These are phyloP conservation scores for Umbellularia californica DNA, from an alignment of 164 flowering plant species.

Conservation along the genomic window DNA sequence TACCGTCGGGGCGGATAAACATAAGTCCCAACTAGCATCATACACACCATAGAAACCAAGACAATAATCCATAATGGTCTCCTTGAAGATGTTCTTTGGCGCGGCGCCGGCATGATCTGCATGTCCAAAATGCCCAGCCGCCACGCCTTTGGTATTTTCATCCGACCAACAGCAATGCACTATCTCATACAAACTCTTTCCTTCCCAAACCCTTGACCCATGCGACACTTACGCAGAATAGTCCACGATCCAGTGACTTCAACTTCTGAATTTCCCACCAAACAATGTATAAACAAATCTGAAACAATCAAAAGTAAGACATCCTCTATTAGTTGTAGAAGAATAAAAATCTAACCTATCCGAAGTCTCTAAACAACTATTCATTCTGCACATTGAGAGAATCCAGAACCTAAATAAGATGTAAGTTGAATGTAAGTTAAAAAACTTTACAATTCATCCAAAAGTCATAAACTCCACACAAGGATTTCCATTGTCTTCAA, in stretches of 20 bases:
- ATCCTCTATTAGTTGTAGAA: not conserved
- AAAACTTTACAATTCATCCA: too few relatives aligned
- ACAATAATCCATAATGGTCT: constrained; percentile 85
- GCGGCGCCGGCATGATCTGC: constrained; percentile 61
- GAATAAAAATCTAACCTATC: not conserved
- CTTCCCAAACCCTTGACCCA: not conserved
- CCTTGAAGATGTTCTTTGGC: constrained; percentile 67
- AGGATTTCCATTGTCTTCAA: not conserved
- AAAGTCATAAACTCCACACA: not conserved
- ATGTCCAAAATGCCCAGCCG: constrained; percentile 59
- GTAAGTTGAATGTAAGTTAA: too few relatives aligned
- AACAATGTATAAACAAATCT: not conserved
- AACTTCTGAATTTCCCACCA: not conserved
- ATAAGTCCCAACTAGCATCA: constrained; percentile 69
- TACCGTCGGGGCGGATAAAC: constrained; percentile 65
- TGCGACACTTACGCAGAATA: not conserved
- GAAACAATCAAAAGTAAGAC: not conserved
- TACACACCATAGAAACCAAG: constrained; percentile 59
- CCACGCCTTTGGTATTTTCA: constrained; percentile 69
- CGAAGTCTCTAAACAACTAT: not conserved
- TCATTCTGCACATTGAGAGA: not conserved
- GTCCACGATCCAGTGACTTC: not conserved
- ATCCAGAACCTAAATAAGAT: not conserved
- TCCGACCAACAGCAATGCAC: constrained; percentile 37
- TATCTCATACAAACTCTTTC: not conserved